phyloP scores from a whole-genome alignment of 495 filamentous ascomycete species.

The Hypoxylon intermedium region DNA sequence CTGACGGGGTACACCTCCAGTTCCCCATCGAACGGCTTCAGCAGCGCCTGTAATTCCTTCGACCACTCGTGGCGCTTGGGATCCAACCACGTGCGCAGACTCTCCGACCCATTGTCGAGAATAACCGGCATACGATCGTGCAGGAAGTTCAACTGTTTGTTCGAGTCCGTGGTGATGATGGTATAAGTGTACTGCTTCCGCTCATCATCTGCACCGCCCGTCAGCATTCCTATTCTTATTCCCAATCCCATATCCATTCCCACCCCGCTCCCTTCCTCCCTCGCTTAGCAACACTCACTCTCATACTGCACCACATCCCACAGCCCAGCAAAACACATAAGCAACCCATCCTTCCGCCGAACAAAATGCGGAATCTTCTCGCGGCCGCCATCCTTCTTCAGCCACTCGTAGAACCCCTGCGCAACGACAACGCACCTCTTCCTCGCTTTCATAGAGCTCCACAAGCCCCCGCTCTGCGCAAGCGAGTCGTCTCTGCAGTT shows the following conservation, averaged over 20 bases:
- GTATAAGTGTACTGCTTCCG: slow-evolving; percentile 85
- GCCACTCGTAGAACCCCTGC: slow-evolving; percentile 97
- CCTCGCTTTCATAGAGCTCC: slow-evolving; percentile 85
- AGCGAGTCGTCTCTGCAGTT: slow-evolving; percentile 95
- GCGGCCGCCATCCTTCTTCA: slow-evolving; percentile 79
- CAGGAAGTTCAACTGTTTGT: slow-evolving; percentile 78
- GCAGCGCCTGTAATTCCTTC: slow-evolving; percentile 73
- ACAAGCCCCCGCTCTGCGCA: slow-evolving; percentile 77
- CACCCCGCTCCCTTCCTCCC: not conserved
- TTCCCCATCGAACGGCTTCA: slow-evolving; percentile 80
- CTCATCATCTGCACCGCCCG: slow-evolving; percentile 50
- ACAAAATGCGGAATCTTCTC: slow-evolving; percentile 84
- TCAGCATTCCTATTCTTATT: slow-evolving; percentile 34
- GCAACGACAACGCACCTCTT: slow-evolving; percentile 88
- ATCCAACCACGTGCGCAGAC: slow-evolving; percentile 81
- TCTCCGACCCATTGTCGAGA: slow-evolving; percentile 74
- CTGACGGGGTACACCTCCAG: slow-evolving; percentile 85
- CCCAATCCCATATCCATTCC: too few relatives aligned
- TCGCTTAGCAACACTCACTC: slow-evolving; percentile 51
- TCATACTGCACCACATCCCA: slow-evolving; percentile 90
- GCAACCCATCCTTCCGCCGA: slow-evolving; percentile 76
- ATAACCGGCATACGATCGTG: slow-evolving; percentile 98
- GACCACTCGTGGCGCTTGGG: slow-evolving; percentile 75
- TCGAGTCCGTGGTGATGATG: slow-evolving; percentile 87
- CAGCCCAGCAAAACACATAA: slow-evolving; percentile 90